Base-by-base conservation (phyloP, 2,329 filamentous ascomycete genomes). In the Xylariales sp. region DNA sequence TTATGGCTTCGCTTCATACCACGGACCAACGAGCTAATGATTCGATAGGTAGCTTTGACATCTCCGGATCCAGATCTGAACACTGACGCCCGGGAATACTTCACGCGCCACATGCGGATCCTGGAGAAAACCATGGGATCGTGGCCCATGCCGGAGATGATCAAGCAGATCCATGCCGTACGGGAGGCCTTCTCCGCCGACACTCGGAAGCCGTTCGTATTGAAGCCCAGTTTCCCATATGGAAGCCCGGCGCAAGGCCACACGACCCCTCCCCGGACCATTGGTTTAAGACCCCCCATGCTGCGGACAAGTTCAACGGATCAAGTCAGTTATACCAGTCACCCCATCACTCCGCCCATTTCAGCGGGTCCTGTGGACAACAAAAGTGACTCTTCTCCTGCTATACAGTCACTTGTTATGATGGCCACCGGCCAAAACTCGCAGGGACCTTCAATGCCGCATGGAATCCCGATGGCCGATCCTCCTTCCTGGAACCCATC, bases 151-250 rank as follows among this genome's bases (percentile, higher is more conserved):
- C 84, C 86, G 3, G 90, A 96, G 54, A 85, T 95, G 66, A 84
- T 94, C 59, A 83, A 82, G 40, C 89, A 96, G 62, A 88, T 97
- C 49, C 84, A 96, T 57, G 85, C 87, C 28, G 77, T 97, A 22
- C 82, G 91, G 29, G 82, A 91, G 57, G 91, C 91, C 4, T 97
- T 97, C 58, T 96, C 91, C 20, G 86, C 87, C 40, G 87, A 97
- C 60, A 76, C 74, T 18, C 81, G 76, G 51, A 90, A 88, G 57
- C 85, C 89, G 2, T 97, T 97, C 61, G 86, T 91, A 50, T 69
- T 97, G 44, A 95, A 94, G 63, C 78, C 86, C 3, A 86, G 79
- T 37, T 95, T 96, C 57, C 88, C 89, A 1, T 89, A 90, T 55
- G 85, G 88, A 43, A 93, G 87, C 61, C 87, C 90, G 16, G 79